Evolutionary conservation across 345 rosid genomes (phyloP), one percentile per base, ranked within the genome.

Genomic region (Pelargonium nanum): DNA sequence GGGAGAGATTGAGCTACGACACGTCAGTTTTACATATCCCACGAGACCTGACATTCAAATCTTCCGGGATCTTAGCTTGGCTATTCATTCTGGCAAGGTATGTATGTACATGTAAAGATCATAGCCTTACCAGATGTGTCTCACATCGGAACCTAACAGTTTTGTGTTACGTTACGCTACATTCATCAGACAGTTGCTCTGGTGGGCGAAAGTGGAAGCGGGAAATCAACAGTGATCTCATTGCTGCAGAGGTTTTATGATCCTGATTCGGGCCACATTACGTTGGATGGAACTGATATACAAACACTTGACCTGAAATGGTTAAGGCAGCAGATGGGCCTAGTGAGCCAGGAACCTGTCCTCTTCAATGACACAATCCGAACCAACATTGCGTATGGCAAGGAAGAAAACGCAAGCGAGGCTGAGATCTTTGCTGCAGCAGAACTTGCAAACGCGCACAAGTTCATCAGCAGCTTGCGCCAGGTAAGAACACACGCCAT

Each of bases 171-270:
- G 4, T 17, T 6, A 23, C 24, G 26, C 44, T 65, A n/a, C n/a
- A n/a, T n/a, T 40, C 16, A 40, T 28, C 69, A 74, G 81, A 69
- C 71, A 15, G 75, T 64, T 50, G 83, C 81, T 56, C 53, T 71
- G 32, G 79, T 80, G 53, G 84, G 84, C 25, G 84, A 72, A 23
- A 80, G 84, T 23, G 79, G 84, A n/a, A 65, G 75, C 22, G 75
- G 77, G 8, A 76, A 72, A 66, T 80, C 77, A 21, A 74, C 77
- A 0, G 68, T 67, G 12, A 67, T 69, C 10, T 63, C 84, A 19
- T 24, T 69, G 57, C 54, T 80, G 64, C 77, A 66, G 20, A 71
- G 84, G 62, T 80, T 74, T 32, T 76, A 76, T 7, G 70, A 79
- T 55, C 77, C 77, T 0, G 68, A 69, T 53, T 76, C 77, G 1